Base-by-base conservation (phyloP, 495 filamentous ascomycete genomes). In the Penicillium maclennaniae region DNA sequence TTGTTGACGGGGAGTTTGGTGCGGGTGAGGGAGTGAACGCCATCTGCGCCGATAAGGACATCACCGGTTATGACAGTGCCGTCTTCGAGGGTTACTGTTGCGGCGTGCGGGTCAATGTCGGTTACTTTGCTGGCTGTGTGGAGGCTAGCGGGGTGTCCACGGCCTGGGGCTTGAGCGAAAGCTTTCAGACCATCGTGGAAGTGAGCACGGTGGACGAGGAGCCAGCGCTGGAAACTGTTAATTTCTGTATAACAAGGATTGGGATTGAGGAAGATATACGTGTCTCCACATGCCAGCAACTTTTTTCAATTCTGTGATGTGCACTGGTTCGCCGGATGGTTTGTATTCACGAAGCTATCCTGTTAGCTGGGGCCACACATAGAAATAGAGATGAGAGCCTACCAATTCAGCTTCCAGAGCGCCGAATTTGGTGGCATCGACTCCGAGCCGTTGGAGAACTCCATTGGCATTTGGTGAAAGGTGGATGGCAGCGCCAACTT, bases 401-500 rank as follows among this genome's bases (percentile, higher is more conserved):
- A 68, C 69, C 50, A 57, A 41, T 25, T 73, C 59, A 16, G 59
- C 66, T 39, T 69, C 62, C 8, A 74, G 70, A n/a, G 65, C 71
- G 3, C 71, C 67, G 23, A 69, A 57, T 2, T 66, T 59, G 12
- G 55, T 55, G 6, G 66, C 61, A 50, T 70, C 64, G 38, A 73
- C 73, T 4, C 77, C 78, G 34, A 77, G 68, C 41, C 66, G 65
- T 4, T 56, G 63, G 26, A 83, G 57, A 12, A 80, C 68, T 1
- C 72, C 71, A 51, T 80, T 80, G 6, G 75, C 67, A 59, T 82
- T 83, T n/a, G 81, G 76, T 0, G 74, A 72, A 15, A 83, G 50
- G 61, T 82, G 77, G 36, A 82, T 71, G 0, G 80, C 80, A 40
- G 79, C 81, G 0, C 81, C 80, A n/a, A 70, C 53, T 54, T 83